Evolutionary conservation across 1,139 yeast species (phyloP).

Genomic region (Fermentozyma sake): DNA sequence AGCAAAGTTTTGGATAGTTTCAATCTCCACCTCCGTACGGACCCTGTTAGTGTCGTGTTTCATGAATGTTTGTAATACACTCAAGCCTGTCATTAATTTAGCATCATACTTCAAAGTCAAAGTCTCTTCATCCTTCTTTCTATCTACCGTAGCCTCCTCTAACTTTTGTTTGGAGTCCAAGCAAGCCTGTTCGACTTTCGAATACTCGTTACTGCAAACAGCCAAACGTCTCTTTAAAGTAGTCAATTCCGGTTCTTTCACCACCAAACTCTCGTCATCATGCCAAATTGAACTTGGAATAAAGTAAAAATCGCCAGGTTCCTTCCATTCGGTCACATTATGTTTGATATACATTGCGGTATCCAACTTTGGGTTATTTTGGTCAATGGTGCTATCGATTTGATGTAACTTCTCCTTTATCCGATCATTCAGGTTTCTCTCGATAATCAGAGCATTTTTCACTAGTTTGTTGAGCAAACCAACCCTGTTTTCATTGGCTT

Average conservation of each 20-base stretch:
- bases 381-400: slow-evolving; percentile 56
- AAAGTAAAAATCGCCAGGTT: slow-evolving; percentile 80
- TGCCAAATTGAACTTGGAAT: slow-evolving; percentile 95
- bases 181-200: slow-evolving; percentile 40
- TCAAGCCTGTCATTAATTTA: slow-evolving; percentile 50
- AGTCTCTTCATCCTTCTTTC: slow-evolving; percentile 25
- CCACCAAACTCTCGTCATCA: slow-evolving; percentile 79
- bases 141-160: slow-evolving; percentile 41
- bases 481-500: slow-evolving; percentile 76
- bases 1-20: slow-evolving; percentile 83
- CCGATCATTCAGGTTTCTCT: slow-evolving; percentile 52
- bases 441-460: slow-evolving; percentile 61
- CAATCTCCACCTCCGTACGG: slow-evolving; percentile 79
- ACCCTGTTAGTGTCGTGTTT: slow-evolving; percentile 72
- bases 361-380: slow-evolving; percentile 73
- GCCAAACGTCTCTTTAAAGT: slow-evolving; percentile 60
- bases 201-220: slow-evolving; percentile 43
- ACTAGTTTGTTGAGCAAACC: slow-evolving; percentile 66
- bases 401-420: slow-evolving; percentile 49
- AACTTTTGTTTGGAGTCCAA: slow-evolving; percentile 45
- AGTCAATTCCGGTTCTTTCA: slow-evolving; percentile 59
- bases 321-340: slow-evolving; percentile 70
- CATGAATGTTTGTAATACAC: slow-evolving; percentile 58
- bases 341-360: slow-evolving; percentile 92
- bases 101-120: slow-evolving; percentile 50